These are phyloP conservation scores for Volutella citrinella DNA, from an alignment of 2,329 filamentous ascomycete species.

Conservation along the genomic window DNA sequence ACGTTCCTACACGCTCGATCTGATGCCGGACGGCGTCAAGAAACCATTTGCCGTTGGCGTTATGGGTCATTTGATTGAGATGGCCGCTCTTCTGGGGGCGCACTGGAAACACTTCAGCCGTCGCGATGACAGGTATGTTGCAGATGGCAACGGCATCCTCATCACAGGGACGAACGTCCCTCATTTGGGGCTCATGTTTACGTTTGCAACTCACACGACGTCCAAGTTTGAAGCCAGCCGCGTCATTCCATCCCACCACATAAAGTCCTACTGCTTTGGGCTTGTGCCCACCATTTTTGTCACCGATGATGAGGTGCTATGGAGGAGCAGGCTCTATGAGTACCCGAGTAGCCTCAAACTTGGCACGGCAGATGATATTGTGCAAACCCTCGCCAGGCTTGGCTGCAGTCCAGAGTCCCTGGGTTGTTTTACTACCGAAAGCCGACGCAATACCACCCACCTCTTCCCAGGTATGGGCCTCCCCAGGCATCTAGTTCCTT, in stretches of 20 bases:
- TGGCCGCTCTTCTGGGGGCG: slow-evolving; percentile 35
- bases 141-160: slow-evolving; percentile 35
- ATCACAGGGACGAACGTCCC: slow-evolving; percentile 27
- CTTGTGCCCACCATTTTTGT: slow-evolving; percentile 37
- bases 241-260: slow-evolving; percentile 32
- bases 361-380: slow-evolving; percentile 32
- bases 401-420: slow-evolving; percentile 37
- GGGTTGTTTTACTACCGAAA: too few relatives aligned
- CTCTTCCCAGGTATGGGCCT: too few relatives aligned
- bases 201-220: slow-evolving; percentile 35
- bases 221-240: slow-evolving; percentile 33
- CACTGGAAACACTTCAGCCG: slow-evolving; percentile 41
- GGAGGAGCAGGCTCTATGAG: too few relatives aligned
- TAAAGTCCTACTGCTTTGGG: slow-evolving; percentile 41
- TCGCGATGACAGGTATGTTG: slow-evolving; percentile 32
- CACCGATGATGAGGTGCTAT: slow-evolving; percentile 18
- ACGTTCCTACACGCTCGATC: too few relatives aligned
- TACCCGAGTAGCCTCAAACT: slow-evolving; percentile 29
- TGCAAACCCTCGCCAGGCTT: slow-evolving; percentile 35
- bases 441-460: too few relatives aligned
- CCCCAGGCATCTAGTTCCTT: too few relatives aligned
- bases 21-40: too few relatives aligned
- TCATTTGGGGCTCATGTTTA: slow-evolving; percentile 38
- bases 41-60: slow-evolving; percentile 35
- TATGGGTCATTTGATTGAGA: slow-evolving; percentile 34